Evolutionary conservation across 2,329 filamentous ascomycete species (phyloP), one percentile per base, ranked within the genome.

Genomic region (Raffaelea deltoideospora): DNA sequence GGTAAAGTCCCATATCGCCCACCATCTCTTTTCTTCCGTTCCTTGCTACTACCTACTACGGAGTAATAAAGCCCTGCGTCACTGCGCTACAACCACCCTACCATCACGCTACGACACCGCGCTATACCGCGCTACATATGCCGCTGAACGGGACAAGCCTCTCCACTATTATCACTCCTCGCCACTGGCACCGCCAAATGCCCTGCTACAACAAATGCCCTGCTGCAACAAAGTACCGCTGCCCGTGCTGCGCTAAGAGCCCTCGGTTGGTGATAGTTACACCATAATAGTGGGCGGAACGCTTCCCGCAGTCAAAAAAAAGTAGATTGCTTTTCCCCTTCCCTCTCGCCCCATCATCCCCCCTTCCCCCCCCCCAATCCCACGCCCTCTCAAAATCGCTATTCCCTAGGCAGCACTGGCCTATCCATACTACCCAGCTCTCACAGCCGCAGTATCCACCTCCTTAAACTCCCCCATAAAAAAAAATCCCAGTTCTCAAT

Each of bases 381-480:
- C 3, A 14, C 22, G 10, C 2, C 4, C 13, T 34, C 9, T n/a
- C 18, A 19, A 8, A 9, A n/a, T 15, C 3, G 7, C 17, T 20
- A 10, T 3, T 17, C 33, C 13, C 24, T 24, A 34, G 33, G 33
- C 33, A 34, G 14, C 33, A 34, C n/a, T 20, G 9, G 14, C 19
- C 34, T 17, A n/a, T 5, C 28, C 18, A 29, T 13, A n/a, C 11
- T 19, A 18, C 29, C 2, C 19, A 14, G 24, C 28, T 27, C 15
- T 27, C n/a, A n/a, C n/a, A n/a, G n/a, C n/a, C n/a, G 11, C 27
- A 11, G 23, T 26, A 34, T 20, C 37, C 38, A 37, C 38, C 38
- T 19, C 31, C 28, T 11, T 24, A 14, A 18, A 28, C 37, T 38
- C 37, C 43, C 36, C 43, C 37, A 45, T 45, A 41, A 42, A 45